Conservation (phyloP, 2,329 filamentous ascomycete species). For the Diatrype stigma region DNA sequence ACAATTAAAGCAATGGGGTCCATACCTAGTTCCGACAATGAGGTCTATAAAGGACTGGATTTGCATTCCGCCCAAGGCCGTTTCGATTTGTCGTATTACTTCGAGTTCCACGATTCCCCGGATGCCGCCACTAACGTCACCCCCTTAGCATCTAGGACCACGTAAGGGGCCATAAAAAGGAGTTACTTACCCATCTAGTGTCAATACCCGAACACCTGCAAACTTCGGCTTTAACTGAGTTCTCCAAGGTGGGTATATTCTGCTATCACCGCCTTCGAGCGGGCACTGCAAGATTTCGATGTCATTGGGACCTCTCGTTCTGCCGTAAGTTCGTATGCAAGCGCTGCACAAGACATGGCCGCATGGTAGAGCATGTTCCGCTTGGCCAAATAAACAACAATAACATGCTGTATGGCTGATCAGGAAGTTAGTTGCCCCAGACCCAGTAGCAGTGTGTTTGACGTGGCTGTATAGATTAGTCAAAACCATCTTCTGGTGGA, state of each 20-base stretch:
- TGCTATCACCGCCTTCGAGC: background rate
- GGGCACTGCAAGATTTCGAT: conserved; percentile 1
- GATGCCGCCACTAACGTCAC: conserved; percentile 36
- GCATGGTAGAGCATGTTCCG: conserved; percentile 39
- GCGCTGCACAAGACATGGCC: conserved; percentile 41
- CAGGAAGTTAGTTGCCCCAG: conserved; percentile 11
- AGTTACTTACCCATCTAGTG: conserved; percentile 36
- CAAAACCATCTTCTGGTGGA: conserved; percentile 22
- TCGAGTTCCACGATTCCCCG: conserved; percentile 42
- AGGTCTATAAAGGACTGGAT: conserved; percentile 46
- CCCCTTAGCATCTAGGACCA: background rate
- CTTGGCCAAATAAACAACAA: conserved; percentile 38
- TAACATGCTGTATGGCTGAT: conserved; percentile 42
- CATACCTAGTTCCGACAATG: conserved; percentile 39
- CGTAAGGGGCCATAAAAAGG: conserved; percentile 16
- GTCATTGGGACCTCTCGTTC: background rate
- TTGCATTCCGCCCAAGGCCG: conserved; percentile 32
- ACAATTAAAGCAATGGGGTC: background rate
- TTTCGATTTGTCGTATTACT: conserved; percentile 36
- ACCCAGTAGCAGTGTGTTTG: background rate
- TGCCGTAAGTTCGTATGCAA: conserved; percentile 32
- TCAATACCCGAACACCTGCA: conserved; percentile 34
- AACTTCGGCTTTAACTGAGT: conserved; percentile 26
- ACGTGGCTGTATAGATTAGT: conserved; percentile 31
- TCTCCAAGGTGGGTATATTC: background rate